Evolutionary conservation across 2,329 filamentous ascomycete genomes (phyloP).

Genomic region (Grosmannia huntii): DNA sequence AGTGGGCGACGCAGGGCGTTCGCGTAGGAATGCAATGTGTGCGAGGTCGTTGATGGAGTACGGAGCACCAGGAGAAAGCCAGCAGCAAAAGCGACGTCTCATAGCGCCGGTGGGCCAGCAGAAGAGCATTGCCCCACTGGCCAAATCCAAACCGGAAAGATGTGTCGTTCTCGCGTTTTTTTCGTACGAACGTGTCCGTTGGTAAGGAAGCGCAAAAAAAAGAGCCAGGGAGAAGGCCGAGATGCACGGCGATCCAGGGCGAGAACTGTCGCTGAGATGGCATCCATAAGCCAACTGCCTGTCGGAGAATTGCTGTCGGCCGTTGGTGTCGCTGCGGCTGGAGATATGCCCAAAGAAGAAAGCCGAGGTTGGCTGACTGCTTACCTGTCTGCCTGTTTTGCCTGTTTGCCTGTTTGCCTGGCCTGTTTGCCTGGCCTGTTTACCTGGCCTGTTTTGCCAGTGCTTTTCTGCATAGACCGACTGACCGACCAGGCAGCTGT

Average conservation of each 20-base stretch:
- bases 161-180: no score
- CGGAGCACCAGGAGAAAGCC: not conserved
- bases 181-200: no score
- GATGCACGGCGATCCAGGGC: no score
- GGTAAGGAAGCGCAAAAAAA: not conserved
- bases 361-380: not conserved
- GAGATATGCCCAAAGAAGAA: not conserved
- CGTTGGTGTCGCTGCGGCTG: not conserved
- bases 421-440: no score
- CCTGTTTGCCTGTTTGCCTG: no score
- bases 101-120: not conserved
- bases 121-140: not conserved
- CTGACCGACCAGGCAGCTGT: no score
- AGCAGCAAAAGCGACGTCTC: not conserved
- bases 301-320: no score
- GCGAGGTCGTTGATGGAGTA: not conserved
- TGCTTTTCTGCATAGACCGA: not conserved
- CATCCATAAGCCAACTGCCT: not conserved
- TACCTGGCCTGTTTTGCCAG: not conserved
- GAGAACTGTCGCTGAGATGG: not conserved
- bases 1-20: not conserved
- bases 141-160: not conserved
- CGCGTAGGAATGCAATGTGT: not conserved
- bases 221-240: not conserved
- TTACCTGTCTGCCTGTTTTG: not conserved